phyloP scores from a whole-genome alignment of 106 monocot genomes.

The Allium sativum region DNA sequence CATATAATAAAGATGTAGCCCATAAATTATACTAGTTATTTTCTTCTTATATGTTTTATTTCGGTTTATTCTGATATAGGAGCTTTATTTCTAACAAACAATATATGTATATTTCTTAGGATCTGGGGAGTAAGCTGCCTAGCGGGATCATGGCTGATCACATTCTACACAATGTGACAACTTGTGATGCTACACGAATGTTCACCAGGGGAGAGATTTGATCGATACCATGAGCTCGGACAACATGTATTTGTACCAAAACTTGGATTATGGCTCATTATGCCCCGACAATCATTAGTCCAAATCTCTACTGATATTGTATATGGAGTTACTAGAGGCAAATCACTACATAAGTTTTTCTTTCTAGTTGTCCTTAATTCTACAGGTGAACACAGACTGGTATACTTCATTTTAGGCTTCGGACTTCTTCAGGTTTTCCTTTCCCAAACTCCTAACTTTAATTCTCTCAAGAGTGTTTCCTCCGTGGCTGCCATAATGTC shows the following conservation, averaged over 20 bases:
- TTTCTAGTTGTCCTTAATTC: not conserved
- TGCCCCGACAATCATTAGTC: conserved; percentile 1
- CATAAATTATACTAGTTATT: too few relatives aligned
- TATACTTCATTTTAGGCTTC: conserved; percentile 3
- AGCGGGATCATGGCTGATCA: conserved; percentile 2
- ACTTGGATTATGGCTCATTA: conserved; percentile 5
- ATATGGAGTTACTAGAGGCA: conserved; percentile 10
- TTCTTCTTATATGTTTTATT: too few relatives aligned
- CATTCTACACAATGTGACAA: conserved; percentile 10
- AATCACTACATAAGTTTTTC: conserved; percentile 8
- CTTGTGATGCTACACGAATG: conserved; percentile 3
- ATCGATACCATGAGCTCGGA: conserved; percentile 12
- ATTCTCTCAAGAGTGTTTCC: conserved; percentile 3
- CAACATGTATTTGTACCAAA: conserved; percentile 4
- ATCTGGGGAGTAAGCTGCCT: not conserved
- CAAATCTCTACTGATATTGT: conserved; percentile 1
- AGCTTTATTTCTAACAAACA: too few relatives aligned
- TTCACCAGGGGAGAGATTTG: conserved; percentile 4
- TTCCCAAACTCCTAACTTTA: conserved; percentile 8
- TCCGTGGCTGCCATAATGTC: conserved; percentile 7
- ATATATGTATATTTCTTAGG: not conserved
- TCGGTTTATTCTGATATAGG: too few relatives aligned
- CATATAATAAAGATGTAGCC: too few relatives aligned
- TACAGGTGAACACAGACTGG: not conserved
- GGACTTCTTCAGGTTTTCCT: conserved; percentile 1